Percentiles rank a stretch among this genome's conserved stretches.
Conservation (phyloP, 73 alveolate species). For the Paramecium octaurelia region DNA sequence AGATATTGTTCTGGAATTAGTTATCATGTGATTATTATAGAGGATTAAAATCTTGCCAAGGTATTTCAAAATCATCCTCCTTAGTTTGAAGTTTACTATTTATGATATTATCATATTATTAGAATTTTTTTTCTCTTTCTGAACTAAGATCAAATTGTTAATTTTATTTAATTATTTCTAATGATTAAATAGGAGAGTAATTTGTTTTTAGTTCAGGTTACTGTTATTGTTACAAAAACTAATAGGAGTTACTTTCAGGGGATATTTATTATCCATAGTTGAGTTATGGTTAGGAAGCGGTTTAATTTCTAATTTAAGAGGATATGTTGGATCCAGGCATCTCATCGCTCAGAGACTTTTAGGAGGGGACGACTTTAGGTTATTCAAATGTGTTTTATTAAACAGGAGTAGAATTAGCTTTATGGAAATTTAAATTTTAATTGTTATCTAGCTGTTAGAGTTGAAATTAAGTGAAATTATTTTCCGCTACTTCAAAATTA, state of each 20-base stretch:
- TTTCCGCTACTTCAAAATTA: not conserved
- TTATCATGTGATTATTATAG: not conserved
- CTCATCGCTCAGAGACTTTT: not conserved
- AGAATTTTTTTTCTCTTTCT: not conserved
- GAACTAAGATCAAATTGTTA: not conserved
- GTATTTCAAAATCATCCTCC: not conserved
- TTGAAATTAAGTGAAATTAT: not conserved
- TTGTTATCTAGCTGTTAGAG: not conserved
- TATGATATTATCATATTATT: not conserved
- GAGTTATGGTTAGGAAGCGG: not conserved
- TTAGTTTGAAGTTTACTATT: not conserved
- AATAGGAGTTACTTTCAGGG: not conserved
- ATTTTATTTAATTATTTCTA: not conserved
- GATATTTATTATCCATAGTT: not conserved
- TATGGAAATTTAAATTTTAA: not conserved
- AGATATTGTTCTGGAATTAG: not conserved
- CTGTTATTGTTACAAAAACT: not conserved
- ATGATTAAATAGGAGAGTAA: not conserved
- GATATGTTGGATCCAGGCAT: not conserved
- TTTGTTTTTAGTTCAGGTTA: not conserved
- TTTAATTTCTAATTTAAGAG: not conserved
- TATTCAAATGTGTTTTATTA: not conserved
- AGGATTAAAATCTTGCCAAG: not conserved
- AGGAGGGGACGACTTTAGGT: not conserved
- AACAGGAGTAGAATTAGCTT: not conserved